phyloP scores from a whole-genome alignment of 352 stramenopile genomes.

The Albugo laibachii region DNA sequence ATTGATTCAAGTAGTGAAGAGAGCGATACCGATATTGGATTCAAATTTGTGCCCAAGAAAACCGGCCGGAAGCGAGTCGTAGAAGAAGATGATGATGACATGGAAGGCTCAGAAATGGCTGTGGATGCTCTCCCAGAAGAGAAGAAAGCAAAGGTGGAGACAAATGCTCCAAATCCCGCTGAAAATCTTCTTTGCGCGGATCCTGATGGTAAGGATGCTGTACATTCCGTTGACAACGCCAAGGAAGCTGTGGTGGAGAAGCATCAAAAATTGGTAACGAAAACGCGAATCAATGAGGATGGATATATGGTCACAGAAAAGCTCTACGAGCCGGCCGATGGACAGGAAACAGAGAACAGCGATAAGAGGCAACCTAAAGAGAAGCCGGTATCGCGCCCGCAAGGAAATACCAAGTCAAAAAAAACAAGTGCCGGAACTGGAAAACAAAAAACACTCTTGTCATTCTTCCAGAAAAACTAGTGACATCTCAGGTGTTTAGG shows the following conservation, averaged over 20 bases:
- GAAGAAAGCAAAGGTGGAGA: slow-evolving; percentile 7
- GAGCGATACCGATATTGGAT: slow-evolving; percentile 28
- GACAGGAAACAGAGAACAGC: neutral
- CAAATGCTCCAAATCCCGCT: slow-evolving; percentile 14
- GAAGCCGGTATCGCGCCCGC: too few relatives aligned
- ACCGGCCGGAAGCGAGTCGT: slow-evolving; percentile 27
- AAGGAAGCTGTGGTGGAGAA: slow-evolving; percentile 15
- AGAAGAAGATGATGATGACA: slow-evolving; percentile 32
- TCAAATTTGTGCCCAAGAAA: slow-evolving; percentile 46
- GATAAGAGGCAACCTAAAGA: too few relatives aligned
- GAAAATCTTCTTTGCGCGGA: neutral
- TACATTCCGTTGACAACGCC: slow-evolving; percentile 2
- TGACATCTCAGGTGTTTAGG: too few relatives aligned
- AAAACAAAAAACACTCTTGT: too few relatives aligned
- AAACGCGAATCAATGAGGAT: slow-evolving; percentile 57
- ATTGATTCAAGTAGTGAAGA: slow-evolving; percentile 44
- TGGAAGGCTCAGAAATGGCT: slow-evolving; percentile 27
- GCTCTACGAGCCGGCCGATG: slow-evolving; percentile 39
- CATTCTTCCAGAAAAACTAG: too few relatives aligned
- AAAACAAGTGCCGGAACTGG: too few relatives aligned
- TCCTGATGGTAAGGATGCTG: slow-evolving; percentile 1
- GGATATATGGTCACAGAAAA: slow-evolving; percentile 78
- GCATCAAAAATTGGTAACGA: slow-evolving; percentile 32
- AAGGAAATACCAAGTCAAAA: too few relatives aligned
- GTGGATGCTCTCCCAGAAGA: neutral